Evolutionary conservation across 2,329 filamentous ascomycete genomes (phyloP).

Genomic region (Monosporascus sp.): DNA sequence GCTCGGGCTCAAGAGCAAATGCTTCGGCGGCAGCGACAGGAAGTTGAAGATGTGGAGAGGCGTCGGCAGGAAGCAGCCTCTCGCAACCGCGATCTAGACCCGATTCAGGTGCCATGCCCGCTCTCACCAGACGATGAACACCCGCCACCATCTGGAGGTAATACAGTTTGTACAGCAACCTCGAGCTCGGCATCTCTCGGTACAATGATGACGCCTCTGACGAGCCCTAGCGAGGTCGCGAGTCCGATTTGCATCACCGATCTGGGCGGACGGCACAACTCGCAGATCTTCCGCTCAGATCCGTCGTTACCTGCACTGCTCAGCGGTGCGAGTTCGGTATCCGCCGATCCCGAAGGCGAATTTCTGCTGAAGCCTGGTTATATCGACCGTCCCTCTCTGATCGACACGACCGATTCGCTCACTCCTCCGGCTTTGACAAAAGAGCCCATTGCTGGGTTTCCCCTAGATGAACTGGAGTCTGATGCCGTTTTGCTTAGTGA

Average conservation of each 20-base stretch:
- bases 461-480: slow-evolving; percentile 30
- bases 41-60: slow-evolving; percentile 28
- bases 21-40: slow-evolving; percentile 27
- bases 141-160: slow-evolving; percentile 31
- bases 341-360: slow-evolving; percentile 57
- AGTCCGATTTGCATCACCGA: slow-evolving; percentile 42
- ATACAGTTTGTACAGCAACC: slow-evolving; percentile 42
- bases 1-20: slow-evolving; percentile 30
- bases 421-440: slow-evolving; percentile 48
- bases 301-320: slow-evolving; percentile 59
- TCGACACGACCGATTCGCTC: slow-evolving; percentile 49
- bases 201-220: slow-evolving; percentile 44
- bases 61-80: slow-evolving; percentile 22
- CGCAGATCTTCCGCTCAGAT: slow-evolving; percentile 55
- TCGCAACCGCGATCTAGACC: slow-evolving; percentile 16
- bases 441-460: slow-evolving; percentile 41
- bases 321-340: slow-evolving; percentile 60
- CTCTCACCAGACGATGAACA: slow-evolving; percentile 40
- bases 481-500: slow-evolving; percentile 19
- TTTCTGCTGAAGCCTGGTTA: slow-evolving; percentile 47
- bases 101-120: slow-evolving; percentile 34
- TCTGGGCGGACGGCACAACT: slow-evolving; percentile 32
- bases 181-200: slow-evolving; percentile 49
- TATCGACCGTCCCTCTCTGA: slow-evolving; percentile 37
- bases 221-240: slow-evolving; percentile 48